phyloP scores from a whole-genome alignment of 169 alveolate genomes.

The Plasmodium billcollinsi region DNA sequence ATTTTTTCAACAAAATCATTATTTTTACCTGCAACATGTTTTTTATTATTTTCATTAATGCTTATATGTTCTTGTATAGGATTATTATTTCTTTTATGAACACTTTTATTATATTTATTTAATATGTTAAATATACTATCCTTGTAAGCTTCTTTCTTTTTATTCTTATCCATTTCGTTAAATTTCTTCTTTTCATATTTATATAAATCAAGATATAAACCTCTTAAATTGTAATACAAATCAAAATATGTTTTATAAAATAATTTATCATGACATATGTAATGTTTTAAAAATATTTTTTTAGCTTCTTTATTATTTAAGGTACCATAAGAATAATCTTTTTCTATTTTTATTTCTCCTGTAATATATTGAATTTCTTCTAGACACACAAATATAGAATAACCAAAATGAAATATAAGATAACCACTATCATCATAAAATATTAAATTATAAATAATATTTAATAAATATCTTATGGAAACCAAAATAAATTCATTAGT shows the following conservation, averaged over 20 bases:
- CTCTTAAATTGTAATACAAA: constrained; percentile 59
- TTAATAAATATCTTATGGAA: constrained; percentile 41
- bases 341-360: constrained; percentile 69
- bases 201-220: constrained; percentile 44
- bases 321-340: constrained; percentile 71
- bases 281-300: constrained; percentile 34
- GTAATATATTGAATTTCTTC: constrained; percentile 68
- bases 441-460: constrained; percentile 59
- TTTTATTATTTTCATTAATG: background rate
- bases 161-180: constrained; percentile 18
- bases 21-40: background rate
- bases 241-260: constrained; percentile 43
- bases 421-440: constrained; percentile 70
- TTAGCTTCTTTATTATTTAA: constrained; percentile 14
- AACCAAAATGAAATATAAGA: constrained; percentile 64
- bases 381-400: constrained; percentile 68
- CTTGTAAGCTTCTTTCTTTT: constrained; percentile 33
- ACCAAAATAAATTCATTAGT: constrained; percentile 56
- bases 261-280: constrained; percentile 51
- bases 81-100: background rate
- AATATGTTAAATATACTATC: constrained; percentile 2
- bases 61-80: too few relatives aligned
- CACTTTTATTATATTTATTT: background rate
- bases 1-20: background rate
- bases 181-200: constrained; percentile 64